A percentile compares a stretch with the other conserved stretches of the same genome.
phyloP scores from a whole-genome alignment of 2,329 filamentous ascomycete species.

The Fusarium sp. region DNA sequence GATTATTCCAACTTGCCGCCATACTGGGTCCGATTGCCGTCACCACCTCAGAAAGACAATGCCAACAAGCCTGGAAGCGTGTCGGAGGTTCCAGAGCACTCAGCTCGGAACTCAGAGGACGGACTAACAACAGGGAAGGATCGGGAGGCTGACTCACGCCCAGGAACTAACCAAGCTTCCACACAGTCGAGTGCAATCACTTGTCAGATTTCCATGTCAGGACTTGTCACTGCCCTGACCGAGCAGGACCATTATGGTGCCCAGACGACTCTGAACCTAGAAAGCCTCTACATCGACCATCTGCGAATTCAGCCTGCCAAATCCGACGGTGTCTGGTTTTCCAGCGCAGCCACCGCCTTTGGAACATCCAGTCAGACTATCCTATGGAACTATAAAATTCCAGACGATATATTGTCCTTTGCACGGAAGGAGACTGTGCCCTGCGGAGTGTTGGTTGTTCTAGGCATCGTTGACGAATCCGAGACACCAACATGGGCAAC shows the following conservation, averaged over 20 bases:
- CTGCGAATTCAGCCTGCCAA: slow-evolving; percentile 49
- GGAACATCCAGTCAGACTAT: slow-evolving; percentile 64
- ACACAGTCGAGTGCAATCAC: slow-evolving; percentile 49
- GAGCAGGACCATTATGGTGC: slow-evolving; percentile 46
- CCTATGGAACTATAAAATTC: slow-evolving; percentile 70
- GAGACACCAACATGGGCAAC: slow-evolving; percentile 66
- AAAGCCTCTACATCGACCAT: slow-evolving; percentile 59
- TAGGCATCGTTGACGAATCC: slow-evolving; percentile 59
- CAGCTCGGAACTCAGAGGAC: background rate
- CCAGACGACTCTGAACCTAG: slow-evolving; percentile 39
- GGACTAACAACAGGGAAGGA: background rate
- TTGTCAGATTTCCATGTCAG: slow-evolving; percentile 61
- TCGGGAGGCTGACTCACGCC: slow-evolving; percentile 41
- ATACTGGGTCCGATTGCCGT: slow-evolving; percentile 66
- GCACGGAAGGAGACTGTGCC: slow-evolving; percentile 63
- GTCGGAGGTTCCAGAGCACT: background rate
- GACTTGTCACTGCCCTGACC: slow-evolving; percentile 57
- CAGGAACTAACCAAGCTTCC: slow-evolving; percentile 40
- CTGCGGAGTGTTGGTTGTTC: slow-evolving; percentile 67
- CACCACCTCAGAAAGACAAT: slow-evolving; percentile 29
- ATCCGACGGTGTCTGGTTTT: slow-evolving; percentile 64
- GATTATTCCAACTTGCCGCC: slow-evolving; percentile 64
- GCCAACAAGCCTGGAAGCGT: background rate
- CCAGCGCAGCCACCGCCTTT: slow-evolving; percentile 64
- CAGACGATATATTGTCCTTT: slow-evolving; percentile 61